These are phyloP conservation scores for Thalia dealbata DNA, from an alignment of 176 grass and related monocot species.

Conservation along the genomic window DNA sequence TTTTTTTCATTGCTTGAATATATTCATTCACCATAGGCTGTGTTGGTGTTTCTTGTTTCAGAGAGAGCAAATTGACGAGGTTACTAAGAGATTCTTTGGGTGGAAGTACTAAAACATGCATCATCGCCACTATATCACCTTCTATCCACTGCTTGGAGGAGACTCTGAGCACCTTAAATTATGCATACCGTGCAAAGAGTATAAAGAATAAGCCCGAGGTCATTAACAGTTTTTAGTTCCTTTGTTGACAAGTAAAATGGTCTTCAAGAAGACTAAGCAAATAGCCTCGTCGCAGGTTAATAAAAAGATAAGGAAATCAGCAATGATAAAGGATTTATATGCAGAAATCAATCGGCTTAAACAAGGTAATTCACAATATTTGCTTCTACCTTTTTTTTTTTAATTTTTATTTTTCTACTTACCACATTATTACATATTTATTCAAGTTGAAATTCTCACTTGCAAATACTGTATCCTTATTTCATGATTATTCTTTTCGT, in stretches of 20 bases:
- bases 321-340: constrained; percentile 95
- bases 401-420: no score
- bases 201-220: constrained; percentile 99
- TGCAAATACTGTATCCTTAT: no score
- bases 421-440: no score
- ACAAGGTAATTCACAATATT: constrained; percentile 45
- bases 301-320: constrained; percentile 96
- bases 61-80: constrained; percentile 98
- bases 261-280: constrained; percentile 15
- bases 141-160: constrained; percentile 93
- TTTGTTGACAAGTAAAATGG: neutral
- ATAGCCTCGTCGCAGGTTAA: constrained; percentile 48
- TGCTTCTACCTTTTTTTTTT: neutral
- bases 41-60: constrained; percentile 37
- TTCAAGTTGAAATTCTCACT: no score
- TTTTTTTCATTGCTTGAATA: constrained; percentile 6
- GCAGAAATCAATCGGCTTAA: constrained; percentile 99
- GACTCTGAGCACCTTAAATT: constrained; percentile 93
- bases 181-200: constrained; percentile 98
- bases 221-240: constrained; percentile 12
- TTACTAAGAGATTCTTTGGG: constrained; percentile 91
- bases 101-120: constrained; percentile 98
- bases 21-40: neutral
- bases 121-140: constrained; percentile 95
- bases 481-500: no score